Percentiles rank a stretch among this genome's conserved stretches.
These are phyloP conservation scores for Diutina catenulata DNA, from an alignment of 1,139 yeast species.

Conservation along the genomic window DNA sequence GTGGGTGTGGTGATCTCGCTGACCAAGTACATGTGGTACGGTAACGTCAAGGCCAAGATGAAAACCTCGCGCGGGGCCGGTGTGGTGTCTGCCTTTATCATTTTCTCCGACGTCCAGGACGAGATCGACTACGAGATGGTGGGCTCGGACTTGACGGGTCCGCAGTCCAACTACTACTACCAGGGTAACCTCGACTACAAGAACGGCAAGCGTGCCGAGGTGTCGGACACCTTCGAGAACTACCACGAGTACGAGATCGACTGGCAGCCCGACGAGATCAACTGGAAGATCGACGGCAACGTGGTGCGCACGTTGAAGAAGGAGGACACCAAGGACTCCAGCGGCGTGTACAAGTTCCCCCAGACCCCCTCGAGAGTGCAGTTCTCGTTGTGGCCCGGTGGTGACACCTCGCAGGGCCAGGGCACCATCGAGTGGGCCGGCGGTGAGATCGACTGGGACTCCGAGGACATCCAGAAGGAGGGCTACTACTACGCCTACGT, in stretches of 20 bases:
- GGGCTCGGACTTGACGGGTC: constrained; percentile 55
- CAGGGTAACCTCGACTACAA: constrained; percentile 63
- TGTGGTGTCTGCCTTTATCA: constrained; percentile 76
- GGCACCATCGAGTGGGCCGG: constrained; percentile 96
- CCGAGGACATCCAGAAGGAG: constrained; percentile 54
- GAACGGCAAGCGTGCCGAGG: constrained; percentile 37
- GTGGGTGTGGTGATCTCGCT: constrained; percentile 78
- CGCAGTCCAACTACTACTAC: constrained; percentile 70
- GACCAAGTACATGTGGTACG: constrained; percentile 77
- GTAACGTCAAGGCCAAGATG: constrained; percentile 56
- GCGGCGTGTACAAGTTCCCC: constrained; percentile 55
- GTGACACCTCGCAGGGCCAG: constrained; percentile 44
- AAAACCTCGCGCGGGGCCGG: constrained; percentile 71
- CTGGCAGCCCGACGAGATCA: constrained; percentile 65
- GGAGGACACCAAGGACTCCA: constrained; percentile 57
- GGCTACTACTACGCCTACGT: constrained; percentile 72
- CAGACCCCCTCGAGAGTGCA: constrained; percentile 86
- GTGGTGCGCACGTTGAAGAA: constrained; percentile 55
- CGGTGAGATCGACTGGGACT: constrained; percentile 75
- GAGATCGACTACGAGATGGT: constrained; percentile 84
- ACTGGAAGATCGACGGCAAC: constrained; percentile 69
- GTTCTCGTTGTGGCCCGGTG: constrained; percentile 91
- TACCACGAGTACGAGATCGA: constrained; percentile 74
- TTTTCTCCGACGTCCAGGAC: constrained; percentile 78
- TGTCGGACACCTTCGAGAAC: constrained; percentile 46